These are phyloP conservation scores for Seiridium unicorne DNA, from an alignment of 2,329 filamentous ascomycete species.

Conservation along the genomic window DNA sequence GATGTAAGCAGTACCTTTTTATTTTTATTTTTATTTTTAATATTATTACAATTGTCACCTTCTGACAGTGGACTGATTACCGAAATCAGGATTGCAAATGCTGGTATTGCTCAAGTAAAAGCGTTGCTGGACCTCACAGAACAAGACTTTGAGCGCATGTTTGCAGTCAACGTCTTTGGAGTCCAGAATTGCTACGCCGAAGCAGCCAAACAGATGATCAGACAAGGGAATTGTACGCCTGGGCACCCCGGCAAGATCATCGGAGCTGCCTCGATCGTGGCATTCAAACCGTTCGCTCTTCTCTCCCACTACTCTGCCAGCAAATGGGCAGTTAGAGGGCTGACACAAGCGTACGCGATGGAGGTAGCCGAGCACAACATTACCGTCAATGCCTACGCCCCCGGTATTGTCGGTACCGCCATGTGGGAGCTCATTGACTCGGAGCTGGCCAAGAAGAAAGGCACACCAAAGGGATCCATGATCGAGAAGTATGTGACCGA, in stretches of 20 bases:
- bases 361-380: conserved; percentile 64
- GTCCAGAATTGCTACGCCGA: conserved; percentile 64
- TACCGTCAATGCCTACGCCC: conserved; percentile 65
- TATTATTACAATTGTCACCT: too few species aligned
- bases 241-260: conserved; percentile 43
- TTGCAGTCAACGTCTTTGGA: conserved; percentile 64
- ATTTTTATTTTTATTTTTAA: not conserved
- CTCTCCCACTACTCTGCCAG: conserved; percentile 62
- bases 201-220: conserved; percentile 64
- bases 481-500: conserved; percentile 54
- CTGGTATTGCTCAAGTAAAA: conserved; percentile 60
- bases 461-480: conserved; percentile 48
- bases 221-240: conserved; percentile 47
- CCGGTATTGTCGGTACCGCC: conserved; percentile 63
- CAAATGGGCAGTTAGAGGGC: conserved; percentile 66
- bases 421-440: conserved; percentile 72
- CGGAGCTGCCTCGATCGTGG: conserved; percentile 53
- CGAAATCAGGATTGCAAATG: conserved; percentile 56
- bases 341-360: conserved; percentile 66
- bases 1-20: conserved; percentile 22
- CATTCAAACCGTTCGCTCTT: conserved; percentile 57
- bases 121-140: conserved; percentile 54
- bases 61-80: not conserved
- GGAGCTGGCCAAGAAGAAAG: conserved; percentile 50
- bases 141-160: conserved; percentile 56